phyloP scores from a whole-genome alignment of 2,329 filamentous ascomycete genomes.

The Fusarium musae region DNA sequence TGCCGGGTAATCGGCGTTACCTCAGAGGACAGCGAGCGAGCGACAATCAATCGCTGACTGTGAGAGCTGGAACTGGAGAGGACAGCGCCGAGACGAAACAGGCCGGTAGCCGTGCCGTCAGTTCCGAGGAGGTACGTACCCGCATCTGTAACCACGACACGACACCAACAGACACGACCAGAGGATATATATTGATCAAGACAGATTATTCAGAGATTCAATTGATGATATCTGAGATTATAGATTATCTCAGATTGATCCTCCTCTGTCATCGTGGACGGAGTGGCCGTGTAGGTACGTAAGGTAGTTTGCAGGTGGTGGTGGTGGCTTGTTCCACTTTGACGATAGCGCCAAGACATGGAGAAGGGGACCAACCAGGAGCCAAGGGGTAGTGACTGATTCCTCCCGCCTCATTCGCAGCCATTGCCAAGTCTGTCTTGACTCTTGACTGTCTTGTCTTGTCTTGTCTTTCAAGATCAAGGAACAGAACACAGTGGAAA shows the following conservation, averaged over 20 bases:
- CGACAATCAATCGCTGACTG: not conserved
- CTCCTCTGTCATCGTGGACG: not conserved
- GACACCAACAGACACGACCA: not conserved
- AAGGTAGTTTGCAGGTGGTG: not conserved
- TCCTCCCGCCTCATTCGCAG: slow-evolving; percentile 34
- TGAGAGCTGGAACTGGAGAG: not conserved
- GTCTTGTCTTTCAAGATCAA: not conserved
- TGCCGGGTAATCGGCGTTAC: slow-evolving; percentile 22
- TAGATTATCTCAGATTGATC: not conserved
- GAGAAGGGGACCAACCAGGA: slow-evolving; percentile 26
- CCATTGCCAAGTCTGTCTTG: slow-evolving; percentile 18
- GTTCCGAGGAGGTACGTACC: slow-evolving; percentile 39
- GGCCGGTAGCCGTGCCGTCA: slow-evolving; percentile 43
- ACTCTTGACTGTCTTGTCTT: not conserved
- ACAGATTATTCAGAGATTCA: not conserved
- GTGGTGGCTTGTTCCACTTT: not conserved
- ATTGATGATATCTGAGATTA: not conserved
- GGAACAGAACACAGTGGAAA: not conserved
- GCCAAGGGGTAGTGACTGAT: slow-evolving; percentile 34
- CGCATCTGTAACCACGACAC: not conserved
- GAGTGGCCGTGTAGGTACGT: slow-evolving; percentile 5
- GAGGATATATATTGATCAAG: not conserved
- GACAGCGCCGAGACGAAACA: slow-evolving; percentile 40
- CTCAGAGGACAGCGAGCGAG: not conserved
- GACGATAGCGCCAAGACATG: slow-evolving; percentile 25